A percentile compares a stretch with the other conserved stretches of the same genome.
phyloP scores from a whole-genome alignment of 2,329 filamentous ascomycete genomes.

The Fusarium torreyae region DNA sequence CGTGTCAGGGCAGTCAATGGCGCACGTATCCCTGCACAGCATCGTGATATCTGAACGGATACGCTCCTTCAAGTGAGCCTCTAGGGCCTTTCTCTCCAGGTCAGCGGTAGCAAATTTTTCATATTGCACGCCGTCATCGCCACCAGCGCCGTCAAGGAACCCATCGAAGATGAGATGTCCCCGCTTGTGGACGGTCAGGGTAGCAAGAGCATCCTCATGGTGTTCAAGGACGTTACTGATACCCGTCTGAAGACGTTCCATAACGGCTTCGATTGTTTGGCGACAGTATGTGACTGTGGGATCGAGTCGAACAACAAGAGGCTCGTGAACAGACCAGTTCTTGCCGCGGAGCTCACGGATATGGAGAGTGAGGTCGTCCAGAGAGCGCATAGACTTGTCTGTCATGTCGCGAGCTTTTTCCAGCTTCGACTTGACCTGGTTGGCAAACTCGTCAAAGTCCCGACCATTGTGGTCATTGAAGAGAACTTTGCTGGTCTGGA shows the following conservation, averaged over 20 bases:
- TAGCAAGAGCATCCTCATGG: constrained; percentile 61
- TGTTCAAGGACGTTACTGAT: constrained; percentile 64
- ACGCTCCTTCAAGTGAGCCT: constrained; percentile 60
- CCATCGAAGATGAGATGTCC: constrained; percentile 63
- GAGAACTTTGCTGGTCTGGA: constrained; percentile 62
- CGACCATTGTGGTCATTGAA: constrained; percentile 60
- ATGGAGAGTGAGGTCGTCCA: constrained; percentile 66
- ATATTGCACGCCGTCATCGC: constrained; percentile 50
- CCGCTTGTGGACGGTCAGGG: constrained; percentile 65
- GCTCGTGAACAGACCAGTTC: constrained; percentile 63
- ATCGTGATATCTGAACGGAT: constrained; percentile 65
- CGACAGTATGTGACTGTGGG: constrained; percentile 60
- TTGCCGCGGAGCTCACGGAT: constrained; percentile 63
- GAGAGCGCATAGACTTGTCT: constrained; percentile 58
- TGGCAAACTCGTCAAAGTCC: constrained; percentile 63
- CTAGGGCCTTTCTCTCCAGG: constrained; percentile 57
- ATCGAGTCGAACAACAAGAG: constrained; percentile 62
- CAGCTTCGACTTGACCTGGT: constrained; percentile 57
- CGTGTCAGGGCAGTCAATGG: constrained; percentile 55
- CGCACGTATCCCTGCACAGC: constrained; percentile 67
- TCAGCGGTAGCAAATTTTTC: constrained; percentile 54
- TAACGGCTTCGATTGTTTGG: constrained; percentile 63
- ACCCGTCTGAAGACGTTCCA: constrained; percentile 67
- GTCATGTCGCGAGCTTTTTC: constrained; percentile 56
- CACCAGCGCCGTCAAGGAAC: constrained; percentile 53